Evolutionary conservation across 305 asterid genomes (phyloP).

Genomic region (Euphrasia arctica): DNA sequence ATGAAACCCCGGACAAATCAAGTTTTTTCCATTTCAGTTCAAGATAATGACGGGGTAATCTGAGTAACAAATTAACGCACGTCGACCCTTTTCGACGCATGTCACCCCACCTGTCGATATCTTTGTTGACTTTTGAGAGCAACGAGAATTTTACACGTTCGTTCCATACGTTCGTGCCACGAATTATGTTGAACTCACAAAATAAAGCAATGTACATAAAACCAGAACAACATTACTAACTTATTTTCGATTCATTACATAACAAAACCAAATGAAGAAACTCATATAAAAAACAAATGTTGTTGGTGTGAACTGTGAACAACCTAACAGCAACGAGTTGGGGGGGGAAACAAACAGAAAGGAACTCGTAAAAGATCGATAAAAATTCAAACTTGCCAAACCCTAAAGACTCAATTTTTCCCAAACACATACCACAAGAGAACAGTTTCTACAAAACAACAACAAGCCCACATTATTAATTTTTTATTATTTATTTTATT

Average conservation of each 20-base stretch:
- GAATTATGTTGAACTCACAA: not conserved
- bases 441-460: constrained; percentile 12
- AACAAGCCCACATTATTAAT: constrained; percentile 17
- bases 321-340: not conserved
- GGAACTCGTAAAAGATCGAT: constrained; percentile 21
- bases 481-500: not conserved
- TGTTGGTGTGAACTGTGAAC: constrained; percentile 12
- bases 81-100: constrained; percentile 2
- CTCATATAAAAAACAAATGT: constrained; percentile 18
- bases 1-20: not conserved
- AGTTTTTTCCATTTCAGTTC: not conserved
- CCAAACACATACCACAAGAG: not conserved
- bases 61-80: not conserved
- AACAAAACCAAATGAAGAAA: not conserved
- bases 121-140: constrained; percentile 22
- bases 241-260: not conserved
- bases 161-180: constrained; percentile 5
- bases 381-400: constrained; percentile 8
- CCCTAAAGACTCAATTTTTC: constrained; percentile 11
- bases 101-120: constrained; percentile 12
- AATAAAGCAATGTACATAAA: constrained; percentile 5
- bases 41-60: not conserved
- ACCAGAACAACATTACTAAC: constrained; percentile 1
- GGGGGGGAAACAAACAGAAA: not conserved
- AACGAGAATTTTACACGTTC: constrained; percentile 3